Base-by-base conservation (phyloP, 1,139 yeast genomes). In the Blastobotrys serpentis region DNA sequence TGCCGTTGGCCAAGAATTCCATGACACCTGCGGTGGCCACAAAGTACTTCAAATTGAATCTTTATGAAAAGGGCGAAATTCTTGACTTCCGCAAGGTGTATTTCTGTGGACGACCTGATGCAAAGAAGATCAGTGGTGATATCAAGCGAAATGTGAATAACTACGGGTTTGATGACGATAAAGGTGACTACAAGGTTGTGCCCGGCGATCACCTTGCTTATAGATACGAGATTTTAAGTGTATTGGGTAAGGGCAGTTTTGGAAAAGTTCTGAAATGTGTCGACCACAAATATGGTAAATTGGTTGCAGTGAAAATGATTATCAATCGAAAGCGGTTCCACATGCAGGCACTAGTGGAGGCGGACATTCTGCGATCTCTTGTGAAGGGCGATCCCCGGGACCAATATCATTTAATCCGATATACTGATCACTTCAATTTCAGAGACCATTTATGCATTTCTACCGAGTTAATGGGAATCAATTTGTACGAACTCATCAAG, bases 361-460 rank as follows among this genome's bases (percentile, higher is more conserved):
- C 88, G 23, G 84, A 83, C 56, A 75, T 86, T 62, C 67, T 88
- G 44, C 80, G 79, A 54, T 67, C 70, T 23, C 65, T 86, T 39
- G 49, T 59, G 21, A 43, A 49, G 14, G 57, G 62, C 59, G 88
- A 87, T 37, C 64, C 69, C 7, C 60, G 61, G 1, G 72, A 72
- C 49, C 59, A 60, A 44, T 64, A 68, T 44, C 75, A 78, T 41
- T 69, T 85, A 16, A 64, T 87, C 36, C 67, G 75, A 19, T 85
- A 84, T 60, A 66, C 72, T 41, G 85, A 83, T 45, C 90, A 86
- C 65, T 87, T 88, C 68, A 80, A 80, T 58, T 87, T 87, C 64
- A 71, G 96, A 51, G 84, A 88, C 26, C 96, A 88, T 64, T 77
- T 87, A 71, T 87, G 95, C 64, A 85, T 88, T 42, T 78, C 81